phyloP scores from a whole-genome alignment of 2,329 filamentous ascomycete genomes.

The Penicillium sclerotigenum region DNA sequence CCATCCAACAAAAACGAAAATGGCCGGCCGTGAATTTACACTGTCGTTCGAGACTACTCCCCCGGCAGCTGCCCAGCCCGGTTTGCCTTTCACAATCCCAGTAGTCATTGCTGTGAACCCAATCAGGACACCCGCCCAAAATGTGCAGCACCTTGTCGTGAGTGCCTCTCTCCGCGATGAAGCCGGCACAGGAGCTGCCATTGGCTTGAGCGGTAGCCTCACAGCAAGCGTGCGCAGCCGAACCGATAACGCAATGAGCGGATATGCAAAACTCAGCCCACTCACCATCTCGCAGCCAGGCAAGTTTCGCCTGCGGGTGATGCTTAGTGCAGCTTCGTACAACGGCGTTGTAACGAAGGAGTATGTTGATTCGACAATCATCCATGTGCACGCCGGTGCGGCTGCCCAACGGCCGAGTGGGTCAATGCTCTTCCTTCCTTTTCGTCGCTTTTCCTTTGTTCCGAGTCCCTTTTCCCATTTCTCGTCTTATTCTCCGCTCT shows the following conservation, averaged over 20 bases:
- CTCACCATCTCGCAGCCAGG: slow-evolving; percentile 31
- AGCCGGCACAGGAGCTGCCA: slow-evolving; percentile 17
- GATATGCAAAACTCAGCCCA: slow-evolving; percentile 30
- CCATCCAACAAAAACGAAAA: background rate
- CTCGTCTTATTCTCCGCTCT: background rate
- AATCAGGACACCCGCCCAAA: slow-evolving; percentile 23
- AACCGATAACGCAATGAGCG: slow-evolving; percentile 28
- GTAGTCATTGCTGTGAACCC: slow-evolving; percentile 31
- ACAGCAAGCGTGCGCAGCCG: slow-evolving; percentile 35
- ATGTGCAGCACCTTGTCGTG: slow-evolving; percentile 30
- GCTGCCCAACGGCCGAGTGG: slow-evolving; percentile 30
- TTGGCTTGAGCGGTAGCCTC: slow-evolving; percentile 27
- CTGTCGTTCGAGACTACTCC: slow-evolving; percentile 32
- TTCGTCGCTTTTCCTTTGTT: background rate
- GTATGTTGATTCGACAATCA: slow-evolving; percentile 30
- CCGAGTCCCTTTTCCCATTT: background rate
- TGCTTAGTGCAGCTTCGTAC: slow-evolving; percentile 29
- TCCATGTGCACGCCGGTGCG: slow-evolving; percentile 29
- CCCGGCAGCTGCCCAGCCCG: slow-evolving; percentile 26
- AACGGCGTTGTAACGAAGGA: slow-evolving; percentile 31
- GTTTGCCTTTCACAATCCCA: slow-evolving; percentile 30
- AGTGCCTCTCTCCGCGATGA: slow-evolving; percentile 30
- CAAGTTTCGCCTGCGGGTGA: slow-evolving; percentile 32
- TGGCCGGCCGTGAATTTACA: slow-evolving; percentile 28
- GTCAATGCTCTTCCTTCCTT: slow-evolving; percentile 11